Evolutionary conservation across 257 asterid species (phyloP), one percentile per base, ranked within the genome.

Genomic region (Penstemon eatonii): DNA sequence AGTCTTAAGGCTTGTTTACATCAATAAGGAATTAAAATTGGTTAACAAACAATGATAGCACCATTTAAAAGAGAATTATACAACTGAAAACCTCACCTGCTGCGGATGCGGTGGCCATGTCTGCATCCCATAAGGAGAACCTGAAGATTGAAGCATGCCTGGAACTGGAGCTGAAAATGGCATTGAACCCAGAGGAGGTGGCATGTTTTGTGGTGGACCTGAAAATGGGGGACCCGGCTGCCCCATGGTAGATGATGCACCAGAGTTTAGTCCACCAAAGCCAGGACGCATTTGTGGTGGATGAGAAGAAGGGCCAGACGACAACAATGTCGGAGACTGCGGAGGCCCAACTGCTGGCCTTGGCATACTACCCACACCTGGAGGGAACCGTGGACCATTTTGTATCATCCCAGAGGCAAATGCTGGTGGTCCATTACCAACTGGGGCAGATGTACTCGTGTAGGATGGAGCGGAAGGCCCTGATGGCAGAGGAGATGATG

Each of bases 121-220:
- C 81, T 83, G 98, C 79, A 88, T 73, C 54, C 88, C 92, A 59
- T 80, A 91, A 45, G 96, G 93, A 59, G 96, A 79, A 71, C 80
- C 82, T 38, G 88, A n/a, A 71, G 91, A 66, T 40, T 79, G 95
- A 41, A 75, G 82, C 81, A 78, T 70, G 66, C 86, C 84, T 55
- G 75, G 82, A 76, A 61, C 84, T 57, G 88, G 82, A 68, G 84
- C 74, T 19, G 95, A 60, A 86, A 86, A 86, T 63, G 94, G 88
- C 56, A 89, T 77, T 64, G 96, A 63, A 66, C 84, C 96, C n/a
- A 85, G 59, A 67, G 92, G 87, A 51, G 97, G 97, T 13, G 79
- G 85, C 68, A 73, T 40, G 63, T 71, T 80, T 69, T 76, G 94
- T 61, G 74, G 81, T 7, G 87, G 81, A 18, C 78, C 87, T 11